phyloP scores from a whole-genome alignment of 768 basidiomycete species.

The Cystobasidium tubakii region DNA sequence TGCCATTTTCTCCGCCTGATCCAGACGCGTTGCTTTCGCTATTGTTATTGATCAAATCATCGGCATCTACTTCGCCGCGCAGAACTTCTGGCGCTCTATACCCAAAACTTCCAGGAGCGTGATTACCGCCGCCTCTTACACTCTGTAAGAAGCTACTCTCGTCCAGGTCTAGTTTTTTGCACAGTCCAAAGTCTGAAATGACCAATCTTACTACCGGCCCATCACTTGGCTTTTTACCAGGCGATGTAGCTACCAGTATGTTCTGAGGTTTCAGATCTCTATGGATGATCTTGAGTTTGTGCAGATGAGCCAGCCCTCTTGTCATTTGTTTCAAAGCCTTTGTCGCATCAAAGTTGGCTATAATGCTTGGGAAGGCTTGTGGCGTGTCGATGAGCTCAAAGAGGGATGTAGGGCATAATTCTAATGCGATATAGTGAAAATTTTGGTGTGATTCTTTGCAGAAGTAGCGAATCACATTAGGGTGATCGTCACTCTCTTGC shows the following conservation, averaged over 20 bases:
- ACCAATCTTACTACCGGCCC: conserved; percentile 59
- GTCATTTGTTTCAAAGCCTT: conserved; percentile 80
- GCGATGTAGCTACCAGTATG: conserved; percentile 74
- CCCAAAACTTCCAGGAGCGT: conserved; percentile 86
- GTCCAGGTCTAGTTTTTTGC: conserved; percentile 88
- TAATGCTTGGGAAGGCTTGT: conserved; percentile 65
- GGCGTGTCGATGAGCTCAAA: conserved; percentile 80
- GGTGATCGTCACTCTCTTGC: conserved; percentile 95
- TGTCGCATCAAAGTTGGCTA: conserved; percentile 73
- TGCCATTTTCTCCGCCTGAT: background rate
- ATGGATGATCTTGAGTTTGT: conserved; percentile 91
- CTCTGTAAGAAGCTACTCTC: conserved; percentile 96
- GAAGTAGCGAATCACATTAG: conserved; percentile 96
- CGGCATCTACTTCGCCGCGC: conserved; percentile 84
- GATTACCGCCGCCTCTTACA: conserved; percentile 56
- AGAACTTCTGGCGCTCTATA: conserved; percentile 98
- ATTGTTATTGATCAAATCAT: conserved; percentile 54
- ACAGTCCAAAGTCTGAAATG: conserved; percentile 90
- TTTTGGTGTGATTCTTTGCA: conserved; percentile 82
- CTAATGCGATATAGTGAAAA: conserved; percentile 95
- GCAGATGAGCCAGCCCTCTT: conserved; percentile 78
- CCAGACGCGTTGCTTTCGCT: conserved; percentile 2
- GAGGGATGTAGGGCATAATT: conserved; percentile 83
- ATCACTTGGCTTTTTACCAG: conserved; percentile 51
- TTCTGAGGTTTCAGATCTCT: conserved; percentile 98